Conservation (phyloP, 129 eudicot genomes). For the Artemisia annua region DNA sequence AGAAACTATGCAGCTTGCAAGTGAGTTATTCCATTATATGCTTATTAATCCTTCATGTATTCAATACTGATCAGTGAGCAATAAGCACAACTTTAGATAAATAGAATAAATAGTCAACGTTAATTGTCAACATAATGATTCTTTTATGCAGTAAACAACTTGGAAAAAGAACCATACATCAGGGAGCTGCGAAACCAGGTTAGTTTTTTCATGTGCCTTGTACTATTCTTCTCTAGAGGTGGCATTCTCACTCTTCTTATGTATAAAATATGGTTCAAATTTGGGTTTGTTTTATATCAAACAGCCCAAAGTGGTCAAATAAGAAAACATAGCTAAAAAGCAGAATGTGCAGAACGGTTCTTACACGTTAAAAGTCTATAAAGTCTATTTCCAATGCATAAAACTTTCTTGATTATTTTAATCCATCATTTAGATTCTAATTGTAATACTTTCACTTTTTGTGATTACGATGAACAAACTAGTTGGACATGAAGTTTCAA, state of each 20-base stretch:
- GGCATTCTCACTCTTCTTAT: background rate
- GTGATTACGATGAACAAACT: too few relatives aligned
- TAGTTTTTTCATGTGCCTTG: conserved; percentile 15
- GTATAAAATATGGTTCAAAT: background rate
- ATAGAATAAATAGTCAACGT: conserved; percentile 8
- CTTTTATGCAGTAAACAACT: conserved; percentile 36
- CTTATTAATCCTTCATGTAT: conserved; percentile 4
- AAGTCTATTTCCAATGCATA: background rate
- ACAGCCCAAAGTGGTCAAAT: background rate
- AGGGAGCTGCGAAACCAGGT: conserved; percentile 45
- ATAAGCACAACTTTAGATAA: background rate
- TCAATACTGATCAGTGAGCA: background rate
- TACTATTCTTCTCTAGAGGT: background rate
- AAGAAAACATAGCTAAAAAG: background rate
- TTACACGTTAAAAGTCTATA: background rate
- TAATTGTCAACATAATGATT: conserved; percentile 1
- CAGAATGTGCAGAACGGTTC: background rate
- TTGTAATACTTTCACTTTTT: too few relatives aligned
- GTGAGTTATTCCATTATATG: conserved; percentile 32
- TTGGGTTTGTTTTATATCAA: background rate
- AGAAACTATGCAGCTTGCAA: conserved; percentile 42
- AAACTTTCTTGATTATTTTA: background rate
- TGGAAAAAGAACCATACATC: conserved; percentile 45
- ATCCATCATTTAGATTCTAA: too few relatives aligned
- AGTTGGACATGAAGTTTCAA: background rate